Evolutionary conservation across 805 yeast genomes (phyloP).

Genomic region (Lachancea kluyveri): DNA sequence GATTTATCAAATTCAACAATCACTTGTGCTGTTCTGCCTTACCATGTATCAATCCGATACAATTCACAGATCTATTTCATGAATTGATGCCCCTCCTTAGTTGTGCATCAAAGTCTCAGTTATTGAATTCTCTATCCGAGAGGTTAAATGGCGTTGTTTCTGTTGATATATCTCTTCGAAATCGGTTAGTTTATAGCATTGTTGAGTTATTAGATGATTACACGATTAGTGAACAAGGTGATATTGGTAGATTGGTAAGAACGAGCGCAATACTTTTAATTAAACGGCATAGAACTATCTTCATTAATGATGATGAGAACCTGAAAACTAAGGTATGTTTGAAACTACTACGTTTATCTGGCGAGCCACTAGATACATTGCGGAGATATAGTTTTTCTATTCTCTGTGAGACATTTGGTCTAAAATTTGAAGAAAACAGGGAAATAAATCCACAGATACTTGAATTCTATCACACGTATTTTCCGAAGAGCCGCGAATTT

Average conservation of each 20-base stretch:
- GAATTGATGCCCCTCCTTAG: conserved; percentile 4
- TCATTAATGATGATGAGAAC: conserved; percentile 2
- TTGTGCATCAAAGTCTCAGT: conserved; percentile 8
- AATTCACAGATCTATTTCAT: conserved; percentile 1
- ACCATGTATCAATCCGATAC: conserved; percentile 2
- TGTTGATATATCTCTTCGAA: not conserved
- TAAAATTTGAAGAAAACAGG: conserved; percentile 7
- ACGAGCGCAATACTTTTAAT: conserved; percentile 41
- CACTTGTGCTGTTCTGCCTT: conserved; percentile 6
- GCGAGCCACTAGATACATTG: conserved; percentile 57
- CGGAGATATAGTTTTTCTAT: conserved; percentile 30
- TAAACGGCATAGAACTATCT: conserved; percentile 18
- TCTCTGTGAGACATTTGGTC: conserved; percentile 8
- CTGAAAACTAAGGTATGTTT: conserved; percentile 19
- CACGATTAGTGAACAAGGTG: conserved; percentile 76
- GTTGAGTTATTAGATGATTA: conserved; percentile 61
- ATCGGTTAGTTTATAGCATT: conserved; percentile 8
- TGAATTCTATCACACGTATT: conserved; percentile 9
- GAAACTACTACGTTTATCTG: conserved; percentile 48
- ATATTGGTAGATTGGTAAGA: conserved; percentile 80
- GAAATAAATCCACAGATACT: conserved; percentile 22
- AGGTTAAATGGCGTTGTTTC: not conserved
- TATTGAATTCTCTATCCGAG: conserved; percentile 23
- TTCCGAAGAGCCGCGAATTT: conserved; percentile 31
- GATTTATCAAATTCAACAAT: conserved; percentile 2